Percentiles rank a stretch among this genome's conserved stretches.
Evolutionary conservation across 1,284 basidiomycete genomes (phyloP).

Genomic region (Rhodotorula sp.): DNA sequence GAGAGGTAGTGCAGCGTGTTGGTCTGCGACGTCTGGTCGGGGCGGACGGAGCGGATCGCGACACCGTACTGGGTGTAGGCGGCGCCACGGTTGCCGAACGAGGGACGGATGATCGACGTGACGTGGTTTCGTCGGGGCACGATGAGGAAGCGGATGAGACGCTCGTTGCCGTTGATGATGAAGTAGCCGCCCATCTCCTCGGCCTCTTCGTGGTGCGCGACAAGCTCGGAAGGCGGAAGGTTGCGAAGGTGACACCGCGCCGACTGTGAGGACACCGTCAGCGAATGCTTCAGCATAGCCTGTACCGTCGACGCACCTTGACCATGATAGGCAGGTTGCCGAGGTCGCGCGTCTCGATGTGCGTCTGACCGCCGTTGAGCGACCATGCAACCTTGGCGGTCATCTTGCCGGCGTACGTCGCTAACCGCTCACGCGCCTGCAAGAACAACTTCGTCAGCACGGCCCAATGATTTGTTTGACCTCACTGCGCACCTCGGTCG

Average conservation of each 20-base stretch:
- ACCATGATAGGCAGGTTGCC: slow-evolving; percentile 96
- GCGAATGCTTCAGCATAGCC: background rate
- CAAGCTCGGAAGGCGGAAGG: slow-evolving; percentile 82
- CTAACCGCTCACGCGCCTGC: slow-evolving; percentile 85
- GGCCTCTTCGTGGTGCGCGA: slow-evolving; percentile 88
- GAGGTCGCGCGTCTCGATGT: slow-evolving; percentile 80
- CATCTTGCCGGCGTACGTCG: slow-evolving; percentile 89
- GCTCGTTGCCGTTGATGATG: slow-evolving; percentile 98
- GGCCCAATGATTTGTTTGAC: fast-evolving
- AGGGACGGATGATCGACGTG: slow-evolving; percentile 78
- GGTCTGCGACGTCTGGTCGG: slow-evolving; percentile 87
- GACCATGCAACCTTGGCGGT: slow-evolving; percentile 87
- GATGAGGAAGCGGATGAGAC: slow-evolving; percentile 95
- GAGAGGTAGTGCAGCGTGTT: slow-evolving; percentile 97
- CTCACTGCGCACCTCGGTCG: slow-evolving; percentile 68
- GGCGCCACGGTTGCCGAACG: slow-evolving; percentile 87
- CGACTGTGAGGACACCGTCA: slow-evolving; percentile 60
- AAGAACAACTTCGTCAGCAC: background rate
- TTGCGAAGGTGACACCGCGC: slow-evolving; percentile 85
- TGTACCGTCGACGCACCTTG: slow-evolving; percentile 63
- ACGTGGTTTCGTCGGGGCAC: slow-evolving; percentile 87
- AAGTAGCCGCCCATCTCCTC: slow-evolving; percentile 99
- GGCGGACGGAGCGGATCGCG: slow-evolving; percentile 90
- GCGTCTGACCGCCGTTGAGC: slow-evolving; percentile 70
- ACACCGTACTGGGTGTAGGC: slow-evolving; percentile 93